Evolutionary conservation across 805 yeast species (phyloP).

Genomic region (Cyberlindnera nakhonratchasimensis): DNA sequence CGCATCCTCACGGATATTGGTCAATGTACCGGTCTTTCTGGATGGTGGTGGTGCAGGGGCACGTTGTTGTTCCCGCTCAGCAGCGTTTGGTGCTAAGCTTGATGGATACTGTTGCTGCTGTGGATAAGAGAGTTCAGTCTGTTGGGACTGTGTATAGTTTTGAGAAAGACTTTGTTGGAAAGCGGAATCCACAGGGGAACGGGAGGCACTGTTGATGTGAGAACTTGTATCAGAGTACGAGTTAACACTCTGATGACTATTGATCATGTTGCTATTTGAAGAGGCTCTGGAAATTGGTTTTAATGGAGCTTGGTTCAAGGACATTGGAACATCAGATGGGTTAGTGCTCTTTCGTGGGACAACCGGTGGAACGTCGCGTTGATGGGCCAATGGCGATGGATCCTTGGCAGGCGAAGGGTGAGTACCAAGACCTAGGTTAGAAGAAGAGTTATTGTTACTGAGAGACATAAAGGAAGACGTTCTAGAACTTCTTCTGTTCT

Average conservation of each 20-base stretch:
- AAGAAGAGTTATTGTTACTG: constrained; percentile 10
- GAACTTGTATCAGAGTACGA: constrained; percentile 18
- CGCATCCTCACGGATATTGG: constrained; percentile 32
- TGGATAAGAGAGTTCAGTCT: not conserved
- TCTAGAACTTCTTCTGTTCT: constrained; percentile 19
- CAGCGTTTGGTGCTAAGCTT: constrained; percentile 26
- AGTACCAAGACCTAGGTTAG: constrained; percentile 8
- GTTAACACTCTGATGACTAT: constrained; percentile 9
- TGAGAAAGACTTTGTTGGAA: constrained; percentile 5
- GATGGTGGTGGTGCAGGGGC: constrained; percentile 60
- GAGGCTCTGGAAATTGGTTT: constrained; percentile 32
- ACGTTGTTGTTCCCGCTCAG: constrained; percentile 29
- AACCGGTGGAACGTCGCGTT: constrained; percentile 15
- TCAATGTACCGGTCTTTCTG: constrained; percentile 39
- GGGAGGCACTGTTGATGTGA: constrained; percentile 14
- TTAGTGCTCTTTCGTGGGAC: constrained; percentile 4
- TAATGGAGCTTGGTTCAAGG: constrained; percentile 34
- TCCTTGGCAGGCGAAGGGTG: constrained; percentile 9
- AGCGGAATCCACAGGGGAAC: constrained; percentile 7
- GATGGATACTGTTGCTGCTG: constrained; percentile 21
- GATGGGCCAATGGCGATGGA: constrained; percentile 9
- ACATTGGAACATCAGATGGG: constrained; percentile 19
- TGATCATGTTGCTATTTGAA: constrained; percentile 14
- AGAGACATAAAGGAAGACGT: constrained; percentile 21
- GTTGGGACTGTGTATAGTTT: not conserved